Conservation (phyloP, 805 yeast genomes). For the Brettanomyces bruxellensis region DNA sequence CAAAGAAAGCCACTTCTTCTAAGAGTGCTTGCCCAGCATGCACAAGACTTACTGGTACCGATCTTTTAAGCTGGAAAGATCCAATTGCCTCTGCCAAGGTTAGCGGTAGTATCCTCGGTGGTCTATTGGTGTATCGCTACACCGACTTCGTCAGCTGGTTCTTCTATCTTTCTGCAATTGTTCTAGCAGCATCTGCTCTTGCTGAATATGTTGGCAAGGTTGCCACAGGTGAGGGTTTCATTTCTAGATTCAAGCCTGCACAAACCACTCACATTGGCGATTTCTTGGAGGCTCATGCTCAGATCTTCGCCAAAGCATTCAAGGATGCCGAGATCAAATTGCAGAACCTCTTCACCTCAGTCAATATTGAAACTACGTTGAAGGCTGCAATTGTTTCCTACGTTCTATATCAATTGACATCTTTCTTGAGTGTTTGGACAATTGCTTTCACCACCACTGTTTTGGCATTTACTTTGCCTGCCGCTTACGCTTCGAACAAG, state of each 20-base stretch:
- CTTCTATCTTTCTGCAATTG: constrained; percentile 51
- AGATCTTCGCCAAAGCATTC: constrained; percentile 30
- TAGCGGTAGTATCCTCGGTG: constrained; percentile 52
- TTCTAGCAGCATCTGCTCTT: constrained; percentile 51
- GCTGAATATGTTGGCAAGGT: constrained; percentile 72
- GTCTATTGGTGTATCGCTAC: constrained; percentile 49
- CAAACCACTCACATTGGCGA: constrained; percentile 24
- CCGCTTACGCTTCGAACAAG: constrained; percentile 64
- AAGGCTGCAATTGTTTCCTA: constrained; percentile 63
- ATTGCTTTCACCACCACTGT: constrained; percentile 50
- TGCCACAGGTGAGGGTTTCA: constrained; percentile 71
- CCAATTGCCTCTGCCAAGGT: constrained; percentile 73
- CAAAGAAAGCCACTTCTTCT: no score
- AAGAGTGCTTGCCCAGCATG: neutral
- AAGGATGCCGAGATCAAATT: constrained; percentile 43
- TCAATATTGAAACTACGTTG: constrained; percentile 62
- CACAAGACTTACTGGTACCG: neutral
- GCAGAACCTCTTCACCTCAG: constrained; percentile 56
- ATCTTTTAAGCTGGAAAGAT: constrained; percentile 62
- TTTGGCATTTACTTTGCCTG: constrained; percentile 66
- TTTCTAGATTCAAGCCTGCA: constrained; percentile 68
- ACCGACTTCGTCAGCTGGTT: constrained; percentile 55
- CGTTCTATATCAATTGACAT: constrained; percentile 61
- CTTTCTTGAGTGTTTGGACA: constrained; percentile 66
- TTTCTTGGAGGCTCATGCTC: constrained; percentile 19